phyloP scores from a whole-genome alignment of 805 yeast genomes.

The Lachancea dasiensis region DNA sequence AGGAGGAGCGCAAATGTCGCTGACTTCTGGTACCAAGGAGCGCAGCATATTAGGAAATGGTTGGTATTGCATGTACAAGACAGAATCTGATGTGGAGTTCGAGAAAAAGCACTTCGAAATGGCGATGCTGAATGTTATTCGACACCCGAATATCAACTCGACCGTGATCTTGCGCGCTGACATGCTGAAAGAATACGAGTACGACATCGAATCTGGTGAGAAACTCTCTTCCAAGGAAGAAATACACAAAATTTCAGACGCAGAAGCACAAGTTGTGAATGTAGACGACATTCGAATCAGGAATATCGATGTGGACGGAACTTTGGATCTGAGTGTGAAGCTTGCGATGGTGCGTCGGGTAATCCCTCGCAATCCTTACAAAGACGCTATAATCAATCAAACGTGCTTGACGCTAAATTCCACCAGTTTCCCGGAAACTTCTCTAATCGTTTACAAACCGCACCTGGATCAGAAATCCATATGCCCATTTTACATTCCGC shows the following conservation, averaged over 20 bases:
- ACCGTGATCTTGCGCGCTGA: slow-evolving; percentile 89
- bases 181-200: slow-evolving; percentile 49
- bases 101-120: slow-evolving; percentile 49
- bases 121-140: slow-evolving; percentile 75
- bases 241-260: slow-evolving; percentile 13
- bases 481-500: slow-evolving; percentile 86
- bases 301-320: slow-evolving; percentile 22
- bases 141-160: slow-evolving; percentile 86
- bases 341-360: slow-evolving; percentile 69
- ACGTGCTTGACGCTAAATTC: slow-evolving; percentile 55
- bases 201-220: slow-evolving; percentile 25
- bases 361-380: slow-evolving; percentile 86
- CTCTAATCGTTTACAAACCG: slow-evolving; percentile 69
- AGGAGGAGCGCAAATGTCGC: background rate
- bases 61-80: slow-evolving; percentile 28
- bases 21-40: slow-evolving; percentile 16
- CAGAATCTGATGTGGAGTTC: slow-evolving; percentile 21
- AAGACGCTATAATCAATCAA: slow-evolving; percentile 78
- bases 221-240: slow-evolving; percentile 9
- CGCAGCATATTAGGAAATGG: slow-evolving; percentile 23
- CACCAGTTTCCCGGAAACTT: slow-evolving; percentile 29
- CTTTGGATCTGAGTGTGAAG: slow-evolving; percentile 31
- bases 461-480: slow-evolving; percentile 56
- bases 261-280: slow-evolving; percentile 27
- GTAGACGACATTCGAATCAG: slow-evolving; percentile 40